Evolutionary conservation across 1,139 yeast species (phyloP), one percentile per base, ranked within the genome.

Genomic region (Pichia sp.): DNA sequence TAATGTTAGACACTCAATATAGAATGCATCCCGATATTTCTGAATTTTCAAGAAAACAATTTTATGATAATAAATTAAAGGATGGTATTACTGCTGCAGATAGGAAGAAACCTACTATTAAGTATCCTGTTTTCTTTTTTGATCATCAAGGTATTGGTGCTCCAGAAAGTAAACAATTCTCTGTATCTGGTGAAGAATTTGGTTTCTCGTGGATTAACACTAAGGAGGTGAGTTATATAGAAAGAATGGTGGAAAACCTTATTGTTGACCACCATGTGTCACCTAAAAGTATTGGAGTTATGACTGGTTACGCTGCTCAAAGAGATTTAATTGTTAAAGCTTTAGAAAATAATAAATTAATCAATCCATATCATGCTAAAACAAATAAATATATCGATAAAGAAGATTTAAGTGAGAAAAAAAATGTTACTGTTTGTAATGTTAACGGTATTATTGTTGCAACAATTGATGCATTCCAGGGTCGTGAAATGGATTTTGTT

Each of bases 381-480:
- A 65, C 80, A 41, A 68, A 66, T 41, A 68, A 40, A 67, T 72
- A 27, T 73, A 50, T 55, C 25, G 62, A 58, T 44, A 58, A 57
- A 34, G 62, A 58, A 47, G 62, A 57, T 47, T 42, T 57, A 5
- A 55, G 52, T 31, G 51, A 49, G 35, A 48, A 50, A 37, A 57
- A 55, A 30, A 53, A 53, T 20, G 51, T 52, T 20, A 56, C 61
- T 5, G 78, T 82, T 48, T 82, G 80, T 56, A 71, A 74, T 32
- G 79, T 82, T 42, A 76, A 81, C 35, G 83, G 75, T 27, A 73
- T 82, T n/a, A 76, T 80, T 73, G 73, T 82, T 45, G 85, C 87
- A 1, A 82, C 95, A 36, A 95, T 90, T 28, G 97, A 90, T 67
- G 96, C 96, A 0, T 90, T 90, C 73, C 97, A 90, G 66, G 97